Conservation (phyloP, 352 stramenopile genomes). For the Phytophthora sp. region DNA sequence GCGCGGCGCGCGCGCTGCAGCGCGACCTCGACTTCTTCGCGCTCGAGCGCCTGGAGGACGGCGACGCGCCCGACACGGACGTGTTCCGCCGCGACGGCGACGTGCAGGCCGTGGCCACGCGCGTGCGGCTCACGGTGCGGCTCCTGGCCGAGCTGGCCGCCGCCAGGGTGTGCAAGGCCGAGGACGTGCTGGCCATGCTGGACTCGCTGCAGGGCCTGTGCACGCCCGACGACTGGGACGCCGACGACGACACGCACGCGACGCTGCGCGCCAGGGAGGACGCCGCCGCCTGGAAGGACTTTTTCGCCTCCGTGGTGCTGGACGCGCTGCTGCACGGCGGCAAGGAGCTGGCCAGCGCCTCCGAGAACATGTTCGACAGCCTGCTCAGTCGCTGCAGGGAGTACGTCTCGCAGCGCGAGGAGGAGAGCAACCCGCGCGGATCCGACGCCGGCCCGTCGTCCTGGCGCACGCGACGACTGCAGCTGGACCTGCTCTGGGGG, state of each 20-base stretch:
- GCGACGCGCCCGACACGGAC: slow-evolving; percentile 24
- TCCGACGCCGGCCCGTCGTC: slow-evolving; percentile 45
- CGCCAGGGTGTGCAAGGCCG: slow-evolving; percentile 60
- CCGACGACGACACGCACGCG: slow-evolving; percentile 47
- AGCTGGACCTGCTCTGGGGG: slow-evolving; percentile 70
- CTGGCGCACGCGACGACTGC: slow-evolving; percentile 76
- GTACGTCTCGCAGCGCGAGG: slow-evolving; percentile 70
- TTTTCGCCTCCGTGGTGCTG: slow-evolving; percentile 71
- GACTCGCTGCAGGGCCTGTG: slow-evolving; percentile 70
- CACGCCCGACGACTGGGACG: slow-evolving; percentile 63
- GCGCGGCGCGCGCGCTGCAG: slow-evolving; percentile 46
- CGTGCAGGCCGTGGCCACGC: slow-evolving; percentile 50
- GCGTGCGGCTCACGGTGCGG: slow-evolving; percentile 64
- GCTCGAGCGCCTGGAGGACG: slow-evolving; percentile 30
- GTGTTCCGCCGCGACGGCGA: slow-evolving; percentile 35
- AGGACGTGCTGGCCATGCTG: slow-evolving; percentile 67
- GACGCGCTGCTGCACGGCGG: slow-evolving; percentile 73
- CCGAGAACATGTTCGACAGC: slow-evolving; percentile 71
- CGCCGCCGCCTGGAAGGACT: slow-evolving; percentile 77
- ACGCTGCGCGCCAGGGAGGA: slow-evolving; percentile 54
- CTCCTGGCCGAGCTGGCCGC: slow-evolving; percentile 68
- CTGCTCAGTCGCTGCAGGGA: slow-evolving; percentile 74
- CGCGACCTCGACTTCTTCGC: slow-evolving; percentile 67
- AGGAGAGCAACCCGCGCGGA: slow-evolving; percentile 64
- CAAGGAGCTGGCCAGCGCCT: slow-evolving; percentile 42